Evolutionary conservation across 2,329 filamentous ascomycete genomes (phyloP).

Genomic region (Aurifilum marmelostoma): DNA sequence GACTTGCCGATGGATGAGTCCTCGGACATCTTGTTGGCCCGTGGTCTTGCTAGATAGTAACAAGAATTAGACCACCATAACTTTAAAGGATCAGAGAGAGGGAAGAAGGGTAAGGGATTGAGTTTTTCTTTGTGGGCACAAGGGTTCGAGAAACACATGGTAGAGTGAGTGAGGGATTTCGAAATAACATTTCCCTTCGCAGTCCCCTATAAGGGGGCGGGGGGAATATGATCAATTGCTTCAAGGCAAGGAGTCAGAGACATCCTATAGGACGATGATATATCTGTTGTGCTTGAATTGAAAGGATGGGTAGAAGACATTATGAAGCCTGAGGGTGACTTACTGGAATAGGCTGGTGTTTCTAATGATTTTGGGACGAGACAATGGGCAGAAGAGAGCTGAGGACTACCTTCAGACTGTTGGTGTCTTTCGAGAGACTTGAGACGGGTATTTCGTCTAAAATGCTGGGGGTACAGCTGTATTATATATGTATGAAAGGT

Average conservation of each 20-base stretch:
- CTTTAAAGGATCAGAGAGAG: too few relatives aligned
- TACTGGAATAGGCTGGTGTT: neutral
- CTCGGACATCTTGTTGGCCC: neutral
- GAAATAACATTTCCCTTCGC: neutral
- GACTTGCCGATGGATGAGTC: neutral
- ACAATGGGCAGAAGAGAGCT: neutral
- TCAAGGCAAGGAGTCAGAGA: neutral
- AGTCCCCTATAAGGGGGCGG: too few relatives aligned
- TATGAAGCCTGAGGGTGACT: too few relatives aligned
- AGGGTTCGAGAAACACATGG: neutral
- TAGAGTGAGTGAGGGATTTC: neutral
- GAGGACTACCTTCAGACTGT: neutral
- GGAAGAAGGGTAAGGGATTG: too few relatives aligned
- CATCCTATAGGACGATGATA: neutral
- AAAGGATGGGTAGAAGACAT: too few relatives aligned
- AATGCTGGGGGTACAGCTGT: too few relatives aligned
- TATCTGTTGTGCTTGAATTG: too few relatives aligned
- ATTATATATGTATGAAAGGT: neutral
- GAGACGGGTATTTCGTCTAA: neutral
- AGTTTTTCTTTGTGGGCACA: too few relatives aligned
- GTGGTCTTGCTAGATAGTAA: neutral
- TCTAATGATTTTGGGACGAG: neutral
- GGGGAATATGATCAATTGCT: neutral
- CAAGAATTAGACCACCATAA: neutral
- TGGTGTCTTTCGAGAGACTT: neutral